Base-by-base conservation (phyloP, 2,329 filamentous ascomycete genomes). In the Fulvia fulva region DNA sequence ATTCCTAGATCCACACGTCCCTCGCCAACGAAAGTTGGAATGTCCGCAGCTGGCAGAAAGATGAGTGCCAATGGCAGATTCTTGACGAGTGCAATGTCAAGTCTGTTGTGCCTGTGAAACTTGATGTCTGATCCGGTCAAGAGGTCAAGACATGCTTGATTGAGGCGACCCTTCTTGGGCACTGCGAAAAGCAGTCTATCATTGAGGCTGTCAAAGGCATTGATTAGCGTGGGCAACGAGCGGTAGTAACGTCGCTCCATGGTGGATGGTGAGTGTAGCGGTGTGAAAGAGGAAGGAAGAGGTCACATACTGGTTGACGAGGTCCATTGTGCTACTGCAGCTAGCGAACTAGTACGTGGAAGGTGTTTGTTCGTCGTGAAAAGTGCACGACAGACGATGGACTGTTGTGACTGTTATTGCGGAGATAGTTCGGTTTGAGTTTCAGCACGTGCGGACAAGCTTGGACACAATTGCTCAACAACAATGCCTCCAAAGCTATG, bases 91-190 rank as follows among this genome's bases (percentile, higher is more conserved):
- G 94, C 94, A 71, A 99, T 97, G 75, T 99, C 94, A 69, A 97
- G 89, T 59, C 94, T 88, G 74, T 89, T 91, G 80, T 97, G 91
- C 71, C 94, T 88, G 74, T 90, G 87, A 80, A 99, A 99, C 75
- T 99, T 91, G 69, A 99, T 93, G 75, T 99, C 94, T 69, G 89
- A 91, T 65, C 94, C 94, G 71, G 92, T 83, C 55, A 99, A 88
- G 53, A 99, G 87, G 74, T 97, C 91, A 52, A 99, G 85, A 55
- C 90, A 86, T 58, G 90, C 86, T 77, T 91, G 85, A 76, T 97
- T 89, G 56, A 99, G 86, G 57, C 94, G 90, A 64, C 94, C 94
- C 88, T 99, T 99, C 80, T 99, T 99, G 61, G 94, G 94, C n/a
- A 99, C 90, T 62, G 94, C 94, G 73, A 99, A 97, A 63, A 97